Evolutionary conservation across 139 green algal species (phyloP).

Genomic region (Closterium sp.): DNA sequence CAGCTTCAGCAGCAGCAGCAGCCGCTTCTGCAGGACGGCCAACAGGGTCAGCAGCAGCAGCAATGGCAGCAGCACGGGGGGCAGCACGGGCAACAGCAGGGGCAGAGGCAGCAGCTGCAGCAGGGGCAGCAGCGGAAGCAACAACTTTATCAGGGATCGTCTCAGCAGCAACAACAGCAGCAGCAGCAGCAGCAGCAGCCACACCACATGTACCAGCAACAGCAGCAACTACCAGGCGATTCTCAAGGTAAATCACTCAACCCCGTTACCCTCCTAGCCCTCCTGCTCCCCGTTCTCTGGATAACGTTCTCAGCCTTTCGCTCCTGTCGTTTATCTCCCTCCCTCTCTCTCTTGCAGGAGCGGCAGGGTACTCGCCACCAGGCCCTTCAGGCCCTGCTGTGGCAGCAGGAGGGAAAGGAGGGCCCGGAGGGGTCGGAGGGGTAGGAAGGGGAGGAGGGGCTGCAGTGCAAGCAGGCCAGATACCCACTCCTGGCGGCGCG

Average conservation of each 20-base stretch:
- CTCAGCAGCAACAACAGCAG: background rate
- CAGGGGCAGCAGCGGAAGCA: background rate
- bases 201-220: background rate
- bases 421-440: no score
- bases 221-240: background rate
- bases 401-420: no score
- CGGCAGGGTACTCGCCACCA: background rate
- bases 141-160: background rate
- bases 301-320: background rate
- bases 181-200: background rate
- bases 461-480: background rate
- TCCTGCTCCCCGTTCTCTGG: no score
- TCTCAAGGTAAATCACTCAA: background rate
- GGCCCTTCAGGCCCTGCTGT: background rate
- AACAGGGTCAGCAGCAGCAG: background rate
- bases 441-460: background rate
- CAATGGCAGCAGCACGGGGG: background rate
- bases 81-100: background rate
- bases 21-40: background rate
- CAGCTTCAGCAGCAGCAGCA: background rate
- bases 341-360: background rate
- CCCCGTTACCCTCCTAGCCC: no score
- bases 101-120: background rate
- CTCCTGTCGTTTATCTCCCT: background rate
- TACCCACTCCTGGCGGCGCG: no score